Evolutionary conservation across 805 yeast genomes (phyloP), one percentile per base, ranked within the genome.

Genomic region (Saccharomycopsis sp.): DNA sequence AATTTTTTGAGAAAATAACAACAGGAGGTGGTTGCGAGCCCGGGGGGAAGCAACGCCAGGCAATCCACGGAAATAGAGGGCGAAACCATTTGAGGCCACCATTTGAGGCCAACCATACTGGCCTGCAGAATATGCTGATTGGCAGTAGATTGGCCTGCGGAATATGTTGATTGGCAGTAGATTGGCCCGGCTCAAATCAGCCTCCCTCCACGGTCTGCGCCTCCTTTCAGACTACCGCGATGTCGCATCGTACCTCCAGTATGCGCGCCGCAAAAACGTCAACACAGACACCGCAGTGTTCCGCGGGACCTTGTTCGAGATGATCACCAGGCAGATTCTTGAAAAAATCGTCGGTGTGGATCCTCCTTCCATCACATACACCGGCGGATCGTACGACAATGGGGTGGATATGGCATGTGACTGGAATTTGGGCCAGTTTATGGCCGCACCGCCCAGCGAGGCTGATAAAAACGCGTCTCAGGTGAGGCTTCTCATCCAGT

Each of bases 321-420:
- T 61, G 5, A 55, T 58, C 14, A 59, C 62, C 1, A 61, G 56
- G 50, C n/a, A 34, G 9, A 40, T 50, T 5, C 34, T 61, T 1
- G 24, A 50, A n/a, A 24, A 57, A 2, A 46, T 53, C 8, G 50
- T 61, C 16, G n/a, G 47, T 20, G 24, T 57, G 12, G 24, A 24
- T 1, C 34, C 21, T 2, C 20, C 51, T 20, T 23, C 54, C 12
- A 47, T 61, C 3, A 24, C 16, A 3, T n/a, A 56, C 20, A 57
- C 51, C n/a, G 63, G 63, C 1, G 63, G 63, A 2, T 24, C 63
- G 2, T 57, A 59, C 40, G 63, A 61, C 40, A 47, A 55, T 23
- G 63, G 63, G 3, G 40, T 61, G 8, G 63, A 61, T 24, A 23
- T 61, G 2, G n/a, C 48, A 14, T 59, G 56, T n/a, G 46, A 56